Base-by-base conservation (phyloP, 148 eudicot genomes). In the Limonium bicolor region DNA sequence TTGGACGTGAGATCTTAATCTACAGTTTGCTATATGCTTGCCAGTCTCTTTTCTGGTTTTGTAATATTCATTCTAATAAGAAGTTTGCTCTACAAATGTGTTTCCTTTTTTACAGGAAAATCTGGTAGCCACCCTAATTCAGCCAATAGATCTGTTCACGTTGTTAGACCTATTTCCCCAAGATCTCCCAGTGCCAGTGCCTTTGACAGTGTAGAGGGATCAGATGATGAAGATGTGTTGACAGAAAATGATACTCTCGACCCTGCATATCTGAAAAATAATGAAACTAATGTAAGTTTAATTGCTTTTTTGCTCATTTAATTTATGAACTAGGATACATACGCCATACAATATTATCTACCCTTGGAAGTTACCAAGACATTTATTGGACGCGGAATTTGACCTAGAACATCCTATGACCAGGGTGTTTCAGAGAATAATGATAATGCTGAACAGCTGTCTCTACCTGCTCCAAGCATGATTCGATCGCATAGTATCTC, bases 121-220 rank as follows among this genome's bases (percentile, higher is more conserved):
- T 53, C 76, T 61, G 14, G 50, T 17, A 66, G 74, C 62, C 74
- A 65, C 58, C 54, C 57, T 7, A 67, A 53, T 56, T 73, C 77
- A 45, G 45, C 61, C 18, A 71, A 64, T 51, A 62, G 99, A 69
- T 58, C 80, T 38, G 61, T 71, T 44, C 73, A 62, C 46, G 40
- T 78, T 20, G 59, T 80, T 47, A 73, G 94, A 63, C 87, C 95
- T 31, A 70, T 76, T 18, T 84, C 99, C 59, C 99, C 99, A 42
- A 85, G 67, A 67, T 90, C 97, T 61, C 97, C 97, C 23, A 82
- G 54, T 64, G 94, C 88, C 31, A 70, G 75, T 58, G 97, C 95
- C 27, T 90, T 80, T 67, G 93, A 80, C 67, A 85, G 88, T 67
- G 65, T 84, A 27, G 99, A 85, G 67, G 99, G 72, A 29, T 92